phyloP scores from a whole-genome alignment of 257 asterid species.

The Solanum clarkiae region DNA sequence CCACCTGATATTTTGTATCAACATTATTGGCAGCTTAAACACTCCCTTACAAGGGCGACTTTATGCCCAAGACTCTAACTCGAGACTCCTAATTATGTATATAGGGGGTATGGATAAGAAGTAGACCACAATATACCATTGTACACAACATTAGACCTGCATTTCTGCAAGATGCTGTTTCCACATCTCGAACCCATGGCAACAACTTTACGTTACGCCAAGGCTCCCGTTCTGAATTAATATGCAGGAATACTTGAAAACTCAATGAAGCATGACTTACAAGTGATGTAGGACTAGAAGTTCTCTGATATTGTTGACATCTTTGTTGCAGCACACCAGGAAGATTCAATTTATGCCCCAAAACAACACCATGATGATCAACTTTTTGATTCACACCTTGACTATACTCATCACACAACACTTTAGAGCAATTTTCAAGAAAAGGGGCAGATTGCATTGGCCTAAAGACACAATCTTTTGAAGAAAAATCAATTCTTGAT shows the following conservation, averaged over 20 bases:
- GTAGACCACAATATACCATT: too few species aligned
- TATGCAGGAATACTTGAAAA: neutral
- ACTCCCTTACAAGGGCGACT: neutral
- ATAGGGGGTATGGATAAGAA: too few species aligned
- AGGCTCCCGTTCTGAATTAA: neutral
- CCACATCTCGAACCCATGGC: neutral
- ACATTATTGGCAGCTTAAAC: neutral
- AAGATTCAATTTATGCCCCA: conserved; percentile 9
- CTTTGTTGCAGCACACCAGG: conserved; percentile 24
- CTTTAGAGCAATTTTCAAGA: conserved; percentile 27
- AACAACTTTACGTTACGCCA: neutral
- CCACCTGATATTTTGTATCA: neutral
- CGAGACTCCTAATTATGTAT: neutral
- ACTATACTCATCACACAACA: conserved; percentile 30
- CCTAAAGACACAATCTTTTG: conserved; percentile 17
- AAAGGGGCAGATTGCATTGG: conserved; percentile 10
- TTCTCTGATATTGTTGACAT: conserved; percentile 40
- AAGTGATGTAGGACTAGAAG: conserved; percentile 25
- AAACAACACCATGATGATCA: conserved; percentile 24
- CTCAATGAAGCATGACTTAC: conserved; percentile 13
- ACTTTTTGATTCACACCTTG: conserved; percentile 11
- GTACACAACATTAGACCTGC: too few species aligned
- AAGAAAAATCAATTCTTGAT: conserved; percentile 18
- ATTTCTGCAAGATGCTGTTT: too few species aligned
- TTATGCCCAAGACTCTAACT: neutral